These are phyloP conservation scores for Neurospora sublineolata DNA, from an alignment of 495 filamentous ascomycete species.

Conservation along the genomic window DNA sequence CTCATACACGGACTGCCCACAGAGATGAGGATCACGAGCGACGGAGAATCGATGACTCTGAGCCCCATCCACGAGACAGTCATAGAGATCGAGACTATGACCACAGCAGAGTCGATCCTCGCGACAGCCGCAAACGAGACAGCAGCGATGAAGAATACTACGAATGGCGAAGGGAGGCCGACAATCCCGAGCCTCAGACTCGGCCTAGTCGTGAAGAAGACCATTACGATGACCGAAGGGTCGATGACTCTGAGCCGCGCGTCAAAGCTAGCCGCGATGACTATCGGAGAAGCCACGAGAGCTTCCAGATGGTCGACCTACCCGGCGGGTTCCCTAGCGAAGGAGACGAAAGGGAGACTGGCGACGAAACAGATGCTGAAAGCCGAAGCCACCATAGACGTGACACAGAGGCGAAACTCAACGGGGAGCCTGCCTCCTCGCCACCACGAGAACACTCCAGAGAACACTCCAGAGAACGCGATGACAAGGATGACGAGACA, in stretches of 20 bases:
- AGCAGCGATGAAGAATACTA: neutral
- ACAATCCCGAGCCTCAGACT: neutral
- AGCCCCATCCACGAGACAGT: conserved; percentile 11
- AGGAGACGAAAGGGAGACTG: neutral
- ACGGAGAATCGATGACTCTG: conserved; percentile 6
- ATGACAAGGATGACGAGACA: neutral
- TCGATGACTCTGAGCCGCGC: neutral
- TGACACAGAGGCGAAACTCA: conserved; percentile 17
- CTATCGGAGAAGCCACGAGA: neutral
- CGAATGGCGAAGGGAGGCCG: conserved; percentile 14
- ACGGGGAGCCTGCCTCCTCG: conserved; percentile 14
- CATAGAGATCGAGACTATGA: conserved; percentile 3
- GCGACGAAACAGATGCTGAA: neutral
- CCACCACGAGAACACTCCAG: neutral
- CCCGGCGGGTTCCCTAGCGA: neutral
- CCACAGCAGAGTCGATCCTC: neutral
- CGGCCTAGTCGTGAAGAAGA: neutral
- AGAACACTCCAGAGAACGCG: neutral
- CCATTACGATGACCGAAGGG: neutral
- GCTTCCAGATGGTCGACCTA: neutral
- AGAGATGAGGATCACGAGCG: conserved; percentile 2
- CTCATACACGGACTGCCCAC: conserved; percentile 8
- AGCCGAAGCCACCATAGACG: conserved; percentile 3
- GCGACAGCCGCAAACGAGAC: neutral
- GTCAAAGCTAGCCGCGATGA: neutral